Evolutionary conservation across 2,329 filamentous ascomycete species (phyloP).

Genomic region (Hymenoscyphus repandus): DNA sequence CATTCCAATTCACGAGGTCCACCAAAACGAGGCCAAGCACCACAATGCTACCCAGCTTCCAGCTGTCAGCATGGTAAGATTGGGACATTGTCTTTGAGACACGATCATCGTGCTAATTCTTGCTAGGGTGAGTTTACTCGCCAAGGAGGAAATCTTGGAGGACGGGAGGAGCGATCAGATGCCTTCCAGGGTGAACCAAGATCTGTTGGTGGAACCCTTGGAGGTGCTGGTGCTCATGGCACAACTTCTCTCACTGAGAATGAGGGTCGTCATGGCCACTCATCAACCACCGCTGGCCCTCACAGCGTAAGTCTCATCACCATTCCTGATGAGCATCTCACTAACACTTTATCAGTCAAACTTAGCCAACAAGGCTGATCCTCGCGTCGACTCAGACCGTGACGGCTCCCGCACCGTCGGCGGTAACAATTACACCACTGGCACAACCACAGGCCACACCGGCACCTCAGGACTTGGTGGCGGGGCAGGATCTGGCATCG

Average conservation of each 20-base stretch:
- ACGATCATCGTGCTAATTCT: too few relatives aligned
- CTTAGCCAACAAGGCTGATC: background rate
- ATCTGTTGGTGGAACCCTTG: slow-evolving; percentile 33
- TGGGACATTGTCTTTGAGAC: too few relatives aligned
- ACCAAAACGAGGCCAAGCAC: slow-evolving; percentile 61
- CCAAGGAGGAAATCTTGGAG: slow-evolving; percentile 47
- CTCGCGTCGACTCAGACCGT: slow-evolving; percentile 1
- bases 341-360: background rate
- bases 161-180: slow-evolving; percentile 50
- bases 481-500: slow-evolving; percentile 2
- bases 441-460: slow-evolving; percentile 4
- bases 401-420: slow-evolving; percentile 1
- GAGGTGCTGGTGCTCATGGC: slow-evolving; percentile 24
- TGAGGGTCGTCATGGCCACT: slow-evolving; percentile 7
- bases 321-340: background rate
- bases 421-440: slow-evolving; percentile 2
- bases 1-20: slow-evolving; percentile 65
- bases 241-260: slow-evolving; percentile 27
- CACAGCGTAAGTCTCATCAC: background rate
- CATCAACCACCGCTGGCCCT: background rate
- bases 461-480: too few relatives aligned
- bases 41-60: slow-evolving; percentile 61
- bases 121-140: slow-evolving; percentile 57
- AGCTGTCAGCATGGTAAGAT: slow-evolving; percentile 56
- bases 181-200: slow-evolving; percentile 59